A percentile compares a stretch with the other conserved stretches of the same genome.
Evolutionary conservation across 352 stramenopile species (phyloP).

Genomic region (Thraustochytrium aureum): DNA sequence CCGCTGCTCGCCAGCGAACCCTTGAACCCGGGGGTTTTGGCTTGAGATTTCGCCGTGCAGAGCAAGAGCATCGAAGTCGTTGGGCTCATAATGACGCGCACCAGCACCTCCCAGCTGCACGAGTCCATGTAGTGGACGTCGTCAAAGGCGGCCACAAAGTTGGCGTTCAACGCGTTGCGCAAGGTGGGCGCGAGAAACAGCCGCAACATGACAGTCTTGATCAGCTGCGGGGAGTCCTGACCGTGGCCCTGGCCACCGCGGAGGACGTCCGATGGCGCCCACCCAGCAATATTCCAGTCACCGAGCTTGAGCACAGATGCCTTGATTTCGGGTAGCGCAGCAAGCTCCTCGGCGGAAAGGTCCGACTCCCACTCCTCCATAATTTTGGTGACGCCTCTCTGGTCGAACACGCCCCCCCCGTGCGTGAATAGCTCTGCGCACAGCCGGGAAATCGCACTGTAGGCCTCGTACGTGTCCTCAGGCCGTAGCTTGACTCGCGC

Average conservation of each 20-base stretch:
- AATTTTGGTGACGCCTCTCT: too few relatives aligned
- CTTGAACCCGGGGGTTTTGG: background rate
- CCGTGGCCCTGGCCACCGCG: background rate
- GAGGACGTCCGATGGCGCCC: background rate
- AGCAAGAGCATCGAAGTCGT: constrained; percentile 2
- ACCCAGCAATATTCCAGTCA: constrained; percentile 19
- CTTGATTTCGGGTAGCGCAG: background rate
- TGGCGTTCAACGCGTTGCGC: background rate
- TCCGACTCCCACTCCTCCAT: constrained; percentile 9
- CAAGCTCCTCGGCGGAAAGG: background rate
- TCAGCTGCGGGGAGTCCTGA: background rate
- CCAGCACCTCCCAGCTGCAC: constrained; percentile 48
- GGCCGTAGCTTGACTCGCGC: background rate
- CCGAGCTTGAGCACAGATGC: background rate
- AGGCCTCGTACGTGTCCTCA: constrained; percentile 33
- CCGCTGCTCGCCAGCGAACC: background rate
- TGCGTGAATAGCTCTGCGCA: background rate
- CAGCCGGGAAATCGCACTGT: background rate
- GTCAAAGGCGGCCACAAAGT: constrained; percentile 29
- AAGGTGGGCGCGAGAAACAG: constrained; percentile 1
- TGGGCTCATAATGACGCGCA: background rate
- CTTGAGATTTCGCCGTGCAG: background rate
- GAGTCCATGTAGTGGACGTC: constrained; percentile 51
- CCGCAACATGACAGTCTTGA: constrained; percentile 8
- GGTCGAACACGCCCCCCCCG: background rate